phyloP scores from a whole-genome alignment of 768 basidiomycete genomes.

The Lentinula aciculospora region DNA sequence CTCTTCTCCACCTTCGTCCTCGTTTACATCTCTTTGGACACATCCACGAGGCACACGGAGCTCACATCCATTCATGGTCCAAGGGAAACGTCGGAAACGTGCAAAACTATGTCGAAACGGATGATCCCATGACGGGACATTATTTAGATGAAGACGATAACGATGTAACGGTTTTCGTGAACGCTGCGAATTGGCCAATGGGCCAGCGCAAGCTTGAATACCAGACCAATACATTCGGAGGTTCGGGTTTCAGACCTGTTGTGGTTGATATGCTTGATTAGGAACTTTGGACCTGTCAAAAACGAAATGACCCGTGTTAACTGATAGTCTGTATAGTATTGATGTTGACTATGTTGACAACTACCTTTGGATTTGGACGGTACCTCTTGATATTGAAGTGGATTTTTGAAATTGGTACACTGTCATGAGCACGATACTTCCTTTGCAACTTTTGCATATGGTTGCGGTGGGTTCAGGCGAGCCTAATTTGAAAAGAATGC shows the following conservation, averaged over 20 bases:
- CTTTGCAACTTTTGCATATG: no score
- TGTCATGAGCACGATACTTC: no score
- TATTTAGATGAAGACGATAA: not conserved
- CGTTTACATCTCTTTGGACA: slow-evolving; percentile 56
- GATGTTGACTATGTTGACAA: no score
- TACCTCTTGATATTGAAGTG: no score
- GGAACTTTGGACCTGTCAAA: not conserved
- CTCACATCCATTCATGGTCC: slow-evolving; percentile 32
- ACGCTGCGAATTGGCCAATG: slow-evolving; percentile 35
- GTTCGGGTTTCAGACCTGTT: slow-evolving; percentile 36
- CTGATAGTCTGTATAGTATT: no score
- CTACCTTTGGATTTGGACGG: no score
- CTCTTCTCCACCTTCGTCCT: slow-evolving; percentile 32
- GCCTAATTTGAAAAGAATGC: no score
- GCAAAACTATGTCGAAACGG: not conserved
- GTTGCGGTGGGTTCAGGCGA: no score
- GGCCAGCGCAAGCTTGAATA: slow-evolving; percentile 16
- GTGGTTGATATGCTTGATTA: slow-evolving; percentile 37
- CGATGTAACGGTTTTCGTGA: slow-evolving; percentile 34
- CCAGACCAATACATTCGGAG: slow-evolving; percentile 25
- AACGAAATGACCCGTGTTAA: no score
- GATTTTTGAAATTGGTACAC: no score
- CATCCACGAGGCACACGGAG: slow-evolving; percentile 61
- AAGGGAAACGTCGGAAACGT: not conserved
- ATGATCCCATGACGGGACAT: not conserved